Evolutionary conservation across 2,329 filamentous ascomycete species (phyloP).

Genomic region (Ascomycota sp.): DNA sequence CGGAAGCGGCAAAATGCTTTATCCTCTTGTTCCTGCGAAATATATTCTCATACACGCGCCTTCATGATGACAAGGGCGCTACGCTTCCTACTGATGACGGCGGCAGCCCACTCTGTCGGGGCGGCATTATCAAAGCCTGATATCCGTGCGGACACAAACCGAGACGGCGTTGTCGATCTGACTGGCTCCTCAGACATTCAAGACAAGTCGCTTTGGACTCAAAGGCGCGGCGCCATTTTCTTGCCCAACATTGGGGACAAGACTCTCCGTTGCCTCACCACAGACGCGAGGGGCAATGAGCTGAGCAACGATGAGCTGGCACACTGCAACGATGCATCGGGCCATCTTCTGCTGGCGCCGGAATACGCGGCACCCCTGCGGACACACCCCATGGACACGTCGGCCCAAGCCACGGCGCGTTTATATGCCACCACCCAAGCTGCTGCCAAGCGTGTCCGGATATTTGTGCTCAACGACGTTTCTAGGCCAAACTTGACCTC

Average conservation of each 20-base stretch:
- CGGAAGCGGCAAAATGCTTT: too few relatives aligned
- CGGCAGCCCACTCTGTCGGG: too few relatives aligned
- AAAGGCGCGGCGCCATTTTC: slow-evolving; percentile 3
- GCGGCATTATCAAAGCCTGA: too few relatives aligned
- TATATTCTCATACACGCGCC: too few relatives aligned
- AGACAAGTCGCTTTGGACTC: slow-evolving; percentile 2
- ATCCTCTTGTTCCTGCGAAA: too few relatives aligned
- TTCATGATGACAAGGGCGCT: too few relatives aligned
- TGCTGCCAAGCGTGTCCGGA: background rate
- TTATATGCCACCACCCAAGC: background rate
- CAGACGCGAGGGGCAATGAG: background rate
- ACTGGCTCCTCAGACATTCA: background rate
- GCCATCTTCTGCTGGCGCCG: background rate
- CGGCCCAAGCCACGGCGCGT: background rate
- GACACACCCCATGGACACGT: background rate
- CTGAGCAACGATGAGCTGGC: slow-evolving; percentile 1
- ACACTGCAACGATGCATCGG: slow-evolving; percentile 1
- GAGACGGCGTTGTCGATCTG: slow-evolving; percentile 4
- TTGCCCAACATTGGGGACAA: slow-evolving; percentile 5
- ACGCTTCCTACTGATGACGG: too few relatives aligned
- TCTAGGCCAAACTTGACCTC: background rate
- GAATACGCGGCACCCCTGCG: background rate
- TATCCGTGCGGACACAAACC: slow-evolving; percentile 4
- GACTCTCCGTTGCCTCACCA: slow-evolving; percentile 1
- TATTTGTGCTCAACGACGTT: background rate